Evolutionary conservation across 805 yeast species (phyloP).

Genomic region (Wickerhamiella cacticola): DNA sequence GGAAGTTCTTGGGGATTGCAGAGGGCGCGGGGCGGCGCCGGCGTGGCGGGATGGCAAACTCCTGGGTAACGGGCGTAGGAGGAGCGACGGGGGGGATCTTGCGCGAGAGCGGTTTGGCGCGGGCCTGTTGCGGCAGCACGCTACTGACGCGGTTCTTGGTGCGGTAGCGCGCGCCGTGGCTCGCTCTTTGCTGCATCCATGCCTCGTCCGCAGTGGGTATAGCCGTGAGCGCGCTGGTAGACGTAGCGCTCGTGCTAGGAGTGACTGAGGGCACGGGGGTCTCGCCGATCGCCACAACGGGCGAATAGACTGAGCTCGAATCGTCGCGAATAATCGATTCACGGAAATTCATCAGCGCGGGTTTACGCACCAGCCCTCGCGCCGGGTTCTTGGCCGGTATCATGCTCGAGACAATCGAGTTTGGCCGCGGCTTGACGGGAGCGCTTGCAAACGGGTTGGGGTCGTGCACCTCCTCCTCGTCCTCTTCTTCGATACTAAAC

Average conservation of each 20-base stretch:
- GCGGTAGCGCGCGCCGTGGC: background rate
- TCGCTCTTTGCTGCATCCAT: background rate
- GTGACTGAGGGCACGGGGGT: no score
- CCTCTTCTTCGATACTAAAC: background rate
- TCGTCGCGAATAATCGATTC: background rate
- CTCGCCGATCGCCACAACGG: no score
- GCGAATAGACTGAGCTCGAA: background rate
- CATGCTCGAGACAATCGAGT: background rate
- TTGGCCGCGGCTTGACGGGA: background rate
- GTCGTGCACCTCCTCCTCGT: background rate
- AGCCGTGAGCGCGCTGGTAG: background rate
- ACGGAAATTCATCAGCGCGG: no score
- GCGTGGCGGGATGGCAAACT: background rate
- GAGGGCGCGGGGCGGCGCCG: no score
- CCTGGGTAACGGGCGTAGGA: no score
- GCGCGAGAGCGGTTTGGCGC: background rate
- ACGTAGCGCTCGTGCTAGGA: background rate
- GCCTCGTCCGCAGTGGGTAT: background rate
- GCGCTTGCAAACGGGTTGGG: background rate
- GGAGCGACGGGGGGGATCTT: no score
- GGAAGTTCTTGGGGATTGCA: no score
- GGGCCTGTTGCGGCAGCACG: background rate
- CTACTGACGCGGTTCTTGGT: background rate
- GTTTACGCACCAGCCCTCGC: background rate
- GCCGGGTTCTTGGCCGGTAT: background rate